These are phyloP conservation scores for Chytriomyces sp. DNA, from an alignment of 192 early-diverging fungal species.

Conservation along the genomic window DNA sequence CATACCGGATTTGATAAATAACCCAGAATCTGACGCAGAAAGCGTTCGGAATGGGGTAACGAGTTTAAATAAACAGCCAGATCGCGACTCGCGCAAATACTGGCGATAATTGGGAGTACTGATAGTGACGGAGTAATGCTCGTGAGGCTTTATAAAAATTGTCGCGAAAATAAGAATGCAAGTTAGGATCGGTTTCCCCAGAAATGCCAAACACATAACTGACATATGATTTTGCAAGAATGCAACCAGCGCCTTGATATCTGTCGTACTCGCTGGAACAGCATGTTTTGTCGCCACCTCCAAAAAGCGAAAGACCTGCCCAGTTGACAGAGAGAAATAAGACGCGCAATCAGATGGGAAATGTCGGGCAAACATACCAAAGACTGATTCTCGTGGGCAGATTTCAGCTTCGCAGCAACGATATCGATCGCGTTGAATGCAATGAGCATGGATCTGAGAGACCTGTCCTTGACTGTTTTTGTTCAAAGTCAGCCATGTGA, in stretches of 20 bases:
- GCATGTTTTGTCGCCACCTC: neutral
- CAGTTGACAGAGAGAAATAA: too few relatives aligned
- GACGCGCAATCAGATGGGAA: neutral
- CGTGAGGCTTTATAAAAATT: neutral
- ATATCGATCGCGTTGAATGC: conserved; percentile 2
- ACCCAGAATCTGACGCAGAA: conserved; percentile 24
- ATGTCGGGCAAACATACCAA: neutral
- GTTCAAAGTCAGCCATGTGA: neutral
- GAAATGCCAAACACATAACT: neutral
- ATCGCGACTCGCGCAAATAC: conserved; percentile 3
- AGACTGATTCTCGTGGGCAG: conserved; percentile 14
- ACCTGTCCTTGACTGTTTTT: conserved; percentile 21
- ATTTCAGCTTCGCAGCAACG: neutral
- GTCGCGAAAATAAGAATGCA: neutral
- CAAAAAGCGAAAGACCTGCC: conserved; percentile 5
- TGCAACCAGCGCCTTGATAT: neutral
- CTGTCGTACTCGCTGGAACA: neutral
- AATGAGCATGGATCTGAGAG: neutral
- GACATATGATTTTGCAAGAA: conserved; percentile 27
- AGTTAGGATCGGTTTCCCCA: neutral
- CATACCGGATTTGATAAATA: conserved; percentile 21
- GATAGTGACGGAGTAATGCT: conserved; percentile 9
- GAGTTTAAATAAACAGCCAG: conserved; percentile 8
- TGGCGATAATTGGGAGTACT: conserved; percentile 21
- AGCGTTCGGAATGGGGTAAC: conserved; percentile 22